Evolutionary conservation across 371 early-diverging fungal genomes (phyloP), one percentile per base, ranked within the genome.

Genomic region (Haplosporangium sp.): DNA sequence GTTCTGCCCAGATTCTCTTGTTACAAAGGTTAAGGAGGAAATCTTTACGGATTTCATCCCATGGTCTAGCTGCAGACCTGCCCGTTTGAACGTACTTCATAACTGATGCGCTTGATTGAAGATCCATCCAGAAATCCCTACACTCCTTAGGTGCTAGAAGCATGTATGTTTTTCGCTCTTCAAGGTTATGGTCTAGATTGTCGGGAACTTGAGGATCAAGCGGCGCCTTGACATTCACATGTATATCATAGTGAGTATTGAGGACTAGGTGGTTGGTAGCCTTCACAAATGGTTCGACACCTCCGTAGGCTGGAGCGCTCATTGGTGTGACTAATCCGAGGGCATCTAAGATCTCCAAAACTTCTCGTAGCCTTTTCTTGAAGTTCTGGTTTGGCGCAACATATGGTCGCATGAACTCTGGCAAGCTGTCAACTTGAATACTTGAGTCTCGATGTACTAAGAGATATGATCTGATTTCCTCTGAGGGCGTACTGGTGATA

Each of bases 111-210:
- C 63, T 78, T 4, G 73, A 13, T n/a, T 78, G 79, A 8, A 78
- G 79, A 48, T 78, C 79, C 42, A 71, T 61, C 79, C 79, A 78
- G 45, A 78, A 78, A 7, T 69, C 74, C 19, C 47, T 69, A 35
- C 79, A 78, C 11, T 74, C 74, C 35, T 58, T 59, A 34, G 38
- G 44, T 8, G 61, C 42, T 40, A 69, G 20, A 10, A 78, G 52
- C 37, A 38, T 63, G 68, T 78, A 78, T 38, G 55, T 20, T 52
- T 73, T 73, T 37, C 79, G 63, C 9, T 48, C 50, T 2, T 20
- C 60, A n/a, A 78, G 27, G 44, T 70, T 56, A 4, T 60, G 44
- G 1, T 78, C 70, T 17, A 78, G 19, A 3, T 55, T 35, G 35
- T 78, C 67, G 0, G 79, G 74, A 1, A 45, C 40, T n/a, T 59